phyloP scores from a whole-genome alignment of 106 monocot species.

The Dioscorea zingiberensis region DNA sequence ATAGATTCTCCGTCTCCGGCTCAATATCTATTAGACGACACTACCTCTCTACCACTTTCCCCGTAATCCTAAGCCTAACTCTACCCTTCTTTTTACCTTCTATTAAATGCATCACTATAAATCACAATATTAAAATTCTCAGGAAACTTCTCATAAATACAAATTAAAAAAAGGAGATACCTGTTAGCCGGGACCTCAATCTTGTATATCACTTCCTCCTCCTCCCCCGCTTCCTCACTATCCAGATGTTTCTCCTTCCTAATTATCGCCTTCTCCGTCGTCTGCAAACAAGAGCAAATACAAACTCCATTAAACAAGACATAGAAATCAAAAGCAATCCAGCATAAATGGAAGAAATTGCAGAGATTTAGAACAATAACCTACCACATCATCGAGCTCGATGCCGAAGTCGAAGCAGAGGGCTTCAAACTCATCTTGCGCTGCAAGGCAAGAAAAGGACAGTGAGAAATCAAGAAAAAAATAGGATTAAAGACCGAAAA shows the following conservation, averaged over 20 bases:
- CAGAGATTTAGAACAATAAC: not conserved
- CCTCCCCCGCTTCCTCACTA: conserved; percentile 29
- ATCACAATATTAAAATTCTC: no score
- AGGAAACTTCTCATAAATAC: no score
- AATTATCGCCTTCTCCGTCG: conserved; percentile 86
- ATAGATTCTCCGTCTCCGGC: no score
- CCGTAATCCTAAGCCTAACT: no score
- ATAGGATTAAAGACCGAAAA: not conserved
- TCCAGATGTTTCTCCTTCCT: conserved; percentile 89
- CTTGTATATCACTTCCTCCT: conserved; percentile 87
- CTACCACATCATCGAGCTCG: conserved; percentile 93
- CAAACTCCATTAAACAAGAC: not conserved
- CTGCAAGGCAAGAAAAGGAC: conserved; percentile 26
- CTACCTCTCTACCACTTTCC: no score
- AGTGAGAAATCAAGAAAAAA: not conserved
- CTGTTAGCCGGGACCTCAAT: conserved; percentile 93
- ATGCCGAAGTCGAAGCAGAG: conserved; percentile 95
- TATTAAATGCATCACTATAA: no score
- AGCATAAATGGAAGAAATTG: not conserved
- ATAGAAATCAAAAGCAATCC: not conserved
- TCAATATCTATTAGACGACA: no score
- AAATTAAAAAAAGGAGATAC: conserved; percentile 14
- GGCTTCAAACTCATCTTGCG: conserved; percentile 82
- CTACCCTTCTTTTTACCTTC: no score
- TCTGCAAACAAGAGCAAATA: conserved; percentile 24